Percentiles rank a stretch among this genome's conserved stretches.
Conservation (phyloP, 2,329 filamentous ascomycete species). For the Sclerotinia nivalis region DNA sequence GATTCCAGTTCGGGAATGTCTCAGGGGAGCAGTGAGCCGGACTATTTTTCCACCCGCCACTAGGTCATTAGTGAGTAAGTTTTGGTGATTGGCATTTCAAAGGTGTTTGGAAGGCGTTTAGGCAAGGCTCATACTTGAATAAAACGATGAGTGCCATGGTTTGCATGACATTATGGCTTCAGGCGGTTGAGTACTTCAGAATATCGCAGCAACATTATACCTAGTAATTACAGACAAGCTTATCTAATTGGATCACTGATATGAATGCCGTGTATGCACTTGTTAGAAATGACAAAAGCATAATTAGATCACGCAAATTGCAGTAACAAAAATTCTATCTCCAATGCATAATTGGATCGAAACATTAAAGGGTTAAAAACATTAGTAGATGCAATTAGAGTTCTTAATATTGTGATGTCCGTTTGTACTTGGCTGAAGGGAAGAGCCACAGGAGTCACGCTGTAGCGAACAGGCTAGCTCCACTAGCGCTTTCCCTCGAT, state of each 20-base stretch:
- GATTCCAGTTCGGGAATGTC: conserved; percentile 27
- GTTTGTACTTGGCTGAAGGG: neutral
- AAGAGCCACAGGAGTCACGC: conserved; percentile 12
- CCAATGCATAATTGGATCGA: neutral
- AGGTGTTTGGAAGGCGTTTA: conserved; percentile 7
- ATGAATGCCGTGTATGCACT: neutral
- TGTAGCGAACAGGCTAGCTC: conserved; percentile 17
- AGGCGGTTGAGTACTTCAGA: conserved; percentile 19
- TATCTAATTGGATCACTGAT: neutral
- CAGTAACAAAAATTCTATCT: neutral
- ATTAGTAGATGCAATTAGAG: neutral
- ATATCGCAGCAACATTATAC: conserved; percentile 16
- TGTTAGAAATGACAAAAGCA: neutral
- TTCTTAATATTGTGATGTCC: neutral
- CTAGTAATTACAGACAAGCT: neutral
- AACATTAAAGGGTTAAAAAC: neutral
- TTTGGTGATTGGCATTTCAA: conserved; percentile 12
- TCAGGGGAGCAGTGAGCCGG: conserved; percentile 34
- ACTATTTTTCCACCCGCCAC: conserved; percentile 25
- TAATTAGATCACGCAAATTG: neutral
- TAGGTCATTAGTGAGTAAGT: neutral
- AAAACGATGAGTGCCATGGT: conserved; percentile 11
- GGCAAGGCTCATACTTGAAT: conserved; percentile 18
- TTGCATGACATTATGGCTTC: neutral
- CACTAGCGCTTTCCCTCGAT: conserved; percentile 25